Percentiles rank a stretch among this genome's conserved stretches.
phyloP scores from a whole-genome alignment of 306 rosid genomes.

The Cucurbita argyrosperma region DNA sequence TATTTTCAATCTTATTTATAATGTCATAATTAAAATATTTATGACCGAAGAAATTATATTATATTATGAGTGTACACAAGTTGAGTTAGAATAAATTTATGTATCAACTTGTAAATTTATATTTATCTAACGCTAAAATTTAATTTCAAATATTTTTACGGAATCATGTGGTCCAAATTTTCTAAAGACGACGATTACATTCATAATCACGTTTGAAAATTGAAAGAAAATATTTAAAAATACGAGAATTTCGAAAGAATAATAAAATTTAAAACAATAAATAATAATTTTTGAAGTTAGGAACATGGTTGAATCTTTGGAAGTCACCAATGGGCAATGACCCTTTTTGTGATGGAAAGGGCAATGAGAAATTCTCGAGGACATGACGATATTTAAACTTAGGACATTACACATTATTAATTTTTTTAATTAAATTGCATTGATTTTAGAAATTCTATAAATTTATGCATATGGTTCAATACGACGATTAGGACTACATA shows the following conservation, averaged over 20 bases:
- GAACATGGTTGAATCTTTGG: not conserved
- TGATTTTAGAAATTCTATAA: not conserved
- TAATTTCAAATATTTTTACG: no score
- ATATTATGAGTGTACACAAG: no score
- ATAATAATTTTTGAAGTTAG: not conserved
- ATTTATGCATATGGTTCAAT: not conserved
- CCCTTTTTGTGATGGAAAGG: not conserved
- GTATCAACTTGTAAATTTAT: no score
- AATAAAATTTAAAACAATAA: not conserved
- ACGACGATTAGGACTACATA: not conserved
- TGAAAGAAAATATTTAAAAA: no score
- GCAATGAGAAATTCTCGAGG: not conserved
- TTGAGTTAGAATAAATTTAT: no score
- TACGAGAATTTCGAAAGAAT: no score
- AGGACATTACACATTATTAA: not conserved
- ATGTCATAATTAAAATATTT: not conserved
- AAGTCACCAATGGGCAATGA: not conserved
- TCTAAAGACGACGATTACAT: no score
- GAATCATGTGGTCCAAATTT: no score
- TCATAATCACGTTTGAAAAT: no score
- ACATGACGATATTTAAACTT: not conserved
- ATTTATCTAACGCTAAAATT: no score
- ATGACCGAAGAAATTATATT: not conserved
- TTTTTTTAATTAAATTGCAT: not conserved
- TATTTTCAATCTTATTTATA: not conserved